phyloP scores from a whole-genome alignment of 2,329 filamentous ascomycete genomes.

The Elsinoe fawcettii region DNA sequence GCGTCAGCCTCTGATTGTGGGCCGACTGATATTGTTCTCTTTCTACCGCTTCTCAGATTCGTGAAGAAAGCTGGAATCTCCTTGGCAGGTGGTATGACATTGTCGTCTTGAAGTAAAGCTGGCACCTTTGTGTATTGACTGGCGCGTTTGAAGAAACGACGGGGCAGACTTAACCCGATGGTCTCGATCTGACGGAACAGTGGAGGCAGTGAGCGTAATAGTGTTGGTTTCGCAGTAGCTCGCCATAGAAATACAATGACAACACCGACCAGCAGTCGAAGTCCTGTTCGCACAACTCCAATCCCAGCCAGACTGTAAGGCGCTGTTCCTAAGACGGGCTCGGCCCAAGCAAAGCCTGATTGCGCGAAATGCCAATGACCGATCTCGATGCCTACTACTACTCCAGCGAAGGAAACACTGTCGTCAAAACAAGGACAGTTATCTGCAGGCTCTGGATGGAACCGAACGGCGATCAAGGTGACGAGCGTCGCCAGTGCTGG shows the following conservation, averaged over 20 bases:
- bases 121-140: slow-evolving; percentile 79
- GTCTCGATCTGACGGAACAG: slow-evolving; percentile 80
- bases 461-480: slow-evolving; percentile 69
- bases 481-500: slow-evolving; percentile 56
- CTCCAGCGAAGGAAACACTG: slow-evolving; percentile 85
- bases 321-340: slow-evolving; percentile 51
- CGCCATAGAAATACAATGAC: slow-evolving; percentile 82
- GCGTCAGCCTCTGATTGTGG: slow-evolving; percentile 95
- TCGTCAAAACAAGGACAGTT: slow-evolving; percentile 97
- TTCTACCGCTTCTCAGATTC: slow-evolving; percentile 72
- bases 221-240: slow-evolving; percentile 74
- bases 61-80: slow-evolving; percentile 77
- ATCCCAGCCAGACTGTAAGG: slow-evolving; percentile 60
- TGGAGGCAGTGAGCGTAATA: slow-evolving; percentile 72
- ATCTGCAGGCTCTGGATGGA: slow-evolving; percentile 92
- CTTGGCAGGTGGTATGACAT: slow-evolving; percentile 80
- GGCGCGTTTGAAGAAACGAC: slow-evolving; percentile 84
- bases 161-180: slow-evolving; percentile 68
- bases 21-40: slow-evolving; percentile 78
- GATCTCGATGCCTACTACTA: slow-evolving; percentile 74
- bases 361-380: slow-evolving; percentile 75
- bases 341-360: slow-evolving; percentile 45
- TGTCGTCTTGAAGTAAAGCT: slow-evolving; percentile 65
- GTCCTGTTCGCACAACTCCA: slow-evolving; percentile 55
- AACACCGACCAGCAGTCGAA: slow-evolving; percentile 71